Percentiles rank a stretch among this genome's conserved stretches.
phyloP scores from a whole-genome alignment of 768 basidiomycete genomes.

The Rubroboletus pulcherrimus region DNA sequence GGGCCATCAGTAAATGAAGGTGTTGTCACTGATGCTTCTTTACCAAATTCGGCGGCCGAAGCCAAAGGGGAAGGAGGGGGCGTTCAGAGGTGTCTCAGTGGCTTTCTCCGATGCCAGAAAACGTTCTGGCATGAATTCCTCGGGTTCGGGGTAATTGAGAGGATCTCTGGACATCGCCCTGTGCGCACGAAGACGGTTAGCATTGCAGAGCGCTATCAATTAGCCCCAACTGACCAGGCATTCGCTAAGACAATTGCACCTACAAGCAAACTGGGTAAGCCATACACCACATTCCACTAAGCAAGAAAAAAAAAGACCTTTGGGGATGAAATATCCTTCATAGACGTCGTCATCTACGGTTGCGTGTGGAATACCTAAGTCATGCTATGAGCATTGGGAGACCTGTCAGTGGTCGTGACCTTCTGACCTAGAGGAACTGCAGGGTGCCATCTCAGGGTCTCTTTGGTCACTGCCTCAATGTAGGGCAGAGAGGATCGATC shows the following conservation, averaged over 20 bases:
- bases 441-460: slow-evolving; percentile 14
- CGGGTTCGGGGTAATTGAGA: slow-evolving; percentile 31
- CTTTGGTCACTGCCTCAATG: slow-evolving; percentile 9
- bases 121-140: slow-evolving; percentile 33
- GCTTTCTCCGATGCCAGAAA: slow-evolving; percentile 11
- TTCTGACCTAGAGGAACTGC: slow-evolving; percentile 7
- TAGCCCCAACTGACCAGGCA: neutral
- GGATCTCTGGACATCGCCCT: slow-evolving; percentile 35
- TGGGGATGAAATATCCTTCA: slow-evolving; percentile 47
- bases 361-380: slow-evolving; percentile 24
- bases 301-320: slow-evolving; percentile 4
- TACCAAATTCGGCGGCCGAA: slow-evolving; percentile 40
- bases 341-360: slow-evolving; percentile 38
- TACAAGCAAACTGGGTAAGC: neutral
- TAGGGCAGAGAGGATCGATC: slow-evolving; percentile 12
- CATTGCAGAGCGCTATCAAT: too few relatives aligned
- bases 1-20: neutral
- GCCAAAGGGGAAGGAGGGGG: slow-evolving; percentile 9
- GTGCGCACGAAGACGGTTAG: neutral
- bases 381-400: neutral
- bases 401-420: too few relatives aligned
- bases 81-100: neutral
- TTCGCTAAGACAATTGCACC: slow-evolving; percentile 2
- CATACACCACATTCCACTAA: neutral
- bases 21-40: neutral